These are phyloP conservation scores for Phalaenopsis aphrodite DNA, from an alignment of 106 monocot genomes.

Conservation along the genomic window DNA sequence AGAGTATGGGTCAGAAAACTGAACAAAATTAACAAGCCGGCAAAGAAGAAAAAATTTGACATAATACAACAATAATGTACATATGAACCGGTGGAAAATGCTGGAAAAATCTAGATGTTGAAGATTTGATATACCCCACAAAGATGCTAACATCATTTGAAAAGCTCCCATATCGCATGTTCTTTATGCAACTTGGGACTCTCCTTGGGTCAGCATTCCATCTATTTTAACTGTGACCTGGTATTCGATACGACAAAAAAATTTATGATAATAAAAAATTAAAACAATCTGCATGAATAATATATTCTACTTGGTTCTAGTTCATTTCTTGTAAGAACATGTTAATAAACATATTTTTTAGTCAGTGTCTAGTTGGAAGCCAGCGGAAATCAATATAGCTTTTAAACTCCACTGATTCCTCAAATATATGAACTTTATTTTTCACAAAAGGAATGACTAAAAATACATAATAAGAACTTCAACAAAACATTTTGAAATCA, in stretches of 20 bases:
- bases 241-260: background rate
- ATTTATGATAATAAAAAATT: background rate
- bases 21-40: background rate
- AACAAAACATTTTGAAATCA: too few species aligned
- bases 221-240: slow-evolving; percentile 1
- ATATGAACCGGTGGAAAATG: background rate
- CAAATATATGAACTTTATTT: too few species aligned
- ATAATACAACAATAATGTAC: slow-evolving; percentile 4
- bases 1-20: background rate
- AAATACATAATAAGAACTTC: too few species aligned
- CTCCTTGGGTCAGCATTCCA: background rate
- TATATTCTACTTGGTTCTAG: background rate
- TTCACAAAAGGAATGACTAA: too few species aligned
- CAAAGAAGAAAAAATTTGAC: background rate
- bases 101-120: background rate
- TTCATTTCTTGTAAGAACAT: background rate
- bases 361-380: too few species aligned
- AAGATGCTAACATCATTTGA: background rate
- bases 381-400: too few species aligned
- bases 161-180: background rate
- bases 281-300: background rate
- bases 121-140: background rate
- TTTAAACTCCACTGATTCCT: too few species aligned
- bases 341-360: too few species aligned
- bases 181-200: background rate